Conservation (phyloP, 805 yeast species). For the Lachancea nothofagi region DNA sequence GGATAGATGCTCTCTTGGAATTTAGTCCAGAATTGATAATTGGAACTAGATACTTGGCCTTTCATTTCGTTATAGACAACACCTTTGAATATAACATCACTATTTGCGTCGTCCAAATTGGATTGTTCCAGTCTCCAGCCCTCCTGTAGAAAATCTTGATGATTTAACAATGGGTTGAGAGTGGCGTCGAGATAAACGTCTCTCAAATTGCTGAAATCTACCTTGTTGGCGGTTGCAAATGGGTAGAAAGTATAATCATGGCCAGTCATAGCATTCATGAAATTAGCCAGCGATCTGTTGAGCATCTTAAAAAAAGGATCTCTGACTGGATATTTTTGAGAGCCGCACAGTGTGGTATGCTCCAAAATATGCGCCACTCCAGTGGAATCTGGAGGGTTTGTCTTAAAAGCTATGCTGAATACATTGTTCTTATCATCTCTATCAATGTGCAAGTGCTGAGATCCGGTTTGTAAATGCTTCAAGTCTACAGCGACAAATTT, state of each 20-base stretch:
- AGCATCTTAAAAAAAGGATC: constrained; percentile 98
- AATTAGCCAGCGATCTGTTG: constrained; percentile 87
- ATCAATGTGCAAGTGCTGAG: constrained; percentile 81
- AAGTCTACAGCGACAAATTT: constrained; percentile 73
- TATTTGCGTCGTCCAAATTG: constrained; percentile 46
- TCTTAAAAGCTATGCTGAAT: constrained; percentile 82
- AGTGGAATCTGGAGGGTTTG: constrained; percentile 90
- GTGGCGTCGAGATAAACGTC: constrained; percentile 86
- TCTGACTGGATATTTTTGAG: constrained; percentile 83
- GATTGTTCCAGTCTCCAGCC: constrained; percentile 94
- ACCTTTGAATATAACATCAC: constrained; percentile 78
- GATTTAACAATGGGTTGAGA: constrained; percentile 68
- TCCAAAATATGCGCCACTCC: constrained; percentile 96
- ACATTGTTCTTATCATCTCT: constrained; percentile 81
- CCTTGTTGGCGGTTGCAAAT: constrained; percentile 84
- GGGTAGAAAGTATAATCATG: constrained; percentile 95
- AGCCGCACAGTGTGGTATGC: constrained; percentile 94
- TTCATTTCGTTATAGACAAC: constrained; percentile 98
- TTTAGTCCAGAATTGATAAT: constrained; percentile 77
- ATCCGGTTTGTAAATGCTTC: constrained; percentile 61
- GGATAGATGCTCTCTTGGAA: constrained; percentile 83
- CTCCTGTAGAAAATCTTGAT: constrained; percentile 86
- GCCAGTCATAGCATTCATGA: constrained; percentile 99
- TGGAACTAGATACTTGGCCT: constrained; percentile 87
- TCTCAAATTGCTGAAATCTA: constrained; percentile 78